phyloP scores from a whole-genome alignment of 805 yeast species.

The Henningerozyma blattae region DNA sequence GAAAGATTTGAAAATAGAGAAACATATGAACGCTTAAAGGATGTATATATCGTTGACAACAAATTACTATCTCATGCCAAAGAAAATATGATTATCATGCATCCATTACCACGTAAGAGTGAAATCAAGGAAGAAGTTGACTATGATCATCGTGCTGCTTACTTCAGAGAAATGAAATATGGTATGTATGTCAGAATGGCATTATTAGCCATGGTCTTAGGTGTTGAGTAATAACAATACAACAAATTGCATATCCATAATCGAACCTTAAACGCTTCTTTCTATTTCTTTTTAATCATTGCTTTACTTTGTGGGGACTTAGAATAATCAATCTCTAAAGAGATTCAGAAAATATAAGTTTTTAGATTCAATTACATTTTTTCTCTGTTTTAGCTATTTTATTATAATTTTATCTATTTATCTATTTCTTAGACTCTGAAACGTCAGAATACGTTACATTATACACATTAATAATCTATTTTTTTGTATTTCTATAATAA shows the following conservation, averaged over 20 bases:
- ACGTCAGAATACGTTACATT: too few relatives aligned
- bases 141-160: conserved; percentile 98
- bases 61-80: conserved; percentile 83
- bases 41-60: conserved; percentile 86
- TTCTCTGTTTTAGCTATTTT: too few relatives aligned
- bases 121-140: conserved; percentile 98
- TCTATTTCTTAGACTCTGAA: too few relatives aligned
- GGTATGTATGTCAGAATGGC: conserved; percentile 99
- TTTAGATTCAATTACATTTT: too few relatives aligned
- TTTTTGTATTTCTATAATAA: too few relatives aligned
- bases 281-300: too few relatives aligned
- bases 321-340: neutral
- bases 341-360: too few relatives aligned
- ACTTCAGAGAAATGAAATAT: conserved; percentile 98
- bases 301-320: too few relatives aligned
- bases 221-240: conserved; percentile 58
- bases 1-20: conserved; percentile 75
- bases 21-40: conserved; percentile 81
- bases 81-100: conserved; percentile 98
- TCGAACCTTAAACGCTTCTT: too few relatives aligned
- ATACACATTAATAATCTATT: too few relatives aligned
- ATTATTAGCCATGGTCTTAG: conserved; percentile 92
- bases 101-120: conserved; percentile 93
- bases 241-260: neutral
- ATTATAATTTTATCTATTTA: too few relatives aligned